Conservation (phyloP, 371 early-diverging fungal genomes). For the Capniomyces stellatus region DNA sequence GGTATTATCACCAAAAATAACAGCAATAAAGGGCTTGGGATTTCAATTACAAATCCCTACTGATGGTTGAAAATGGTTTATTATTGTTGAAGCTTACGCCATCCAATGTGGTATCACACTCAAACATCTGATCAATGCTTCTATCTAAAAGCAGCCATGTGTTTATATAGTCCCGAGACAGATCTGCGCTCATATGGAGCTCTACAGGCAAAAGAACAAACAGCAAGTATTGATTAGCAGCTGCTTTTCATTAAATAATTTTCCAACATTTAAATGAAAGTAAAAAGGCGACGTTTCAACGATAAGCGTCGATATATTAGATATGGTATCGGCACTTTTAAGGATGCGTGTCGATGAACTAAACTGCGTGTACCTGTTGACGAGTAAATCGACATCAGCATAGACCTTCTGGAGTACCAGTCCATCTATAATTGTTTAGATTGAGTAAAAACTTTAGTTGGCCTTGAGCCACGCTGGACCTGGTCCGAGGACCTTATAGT, state of each 20-base stretch:
- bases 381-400: neutral
- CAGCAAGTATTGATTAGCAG: too few relatives aligned
- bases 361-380: neutral
- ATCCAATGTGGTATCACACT: neutral
- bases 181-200: neutral
- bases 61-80: too few relatives aligned
- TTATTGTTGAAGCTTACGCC: neutral
- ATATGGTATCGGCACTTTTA: neutral
- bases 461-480: neutral
- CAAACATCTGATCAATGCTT: neutral
- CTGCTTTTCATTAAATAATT: too few relatives aligned
- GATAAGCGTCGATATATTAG: neutral
- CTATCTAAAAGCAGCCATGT: neutral
- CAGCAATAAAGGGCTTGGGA: neutral
- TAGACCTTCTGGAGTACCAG: neutral
- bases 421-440: slow-evolving; percentile 1
- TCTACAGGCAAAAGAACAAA: too few relatives aligned
- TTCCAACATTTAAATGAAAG: neutral
- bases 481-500: neutral
- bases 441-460: neutral
- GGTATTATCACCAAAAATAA: neutral
- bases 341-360: neutral
- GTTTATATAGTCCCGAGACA: neutral
- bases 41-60: too few relatives aligned
- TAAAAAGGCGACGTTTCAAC: neutral